These are phyloP conservation scores for Rosa chinensis DNA, from an alignment of 306 rosid species.

Conservation along the genomic window DNA sequence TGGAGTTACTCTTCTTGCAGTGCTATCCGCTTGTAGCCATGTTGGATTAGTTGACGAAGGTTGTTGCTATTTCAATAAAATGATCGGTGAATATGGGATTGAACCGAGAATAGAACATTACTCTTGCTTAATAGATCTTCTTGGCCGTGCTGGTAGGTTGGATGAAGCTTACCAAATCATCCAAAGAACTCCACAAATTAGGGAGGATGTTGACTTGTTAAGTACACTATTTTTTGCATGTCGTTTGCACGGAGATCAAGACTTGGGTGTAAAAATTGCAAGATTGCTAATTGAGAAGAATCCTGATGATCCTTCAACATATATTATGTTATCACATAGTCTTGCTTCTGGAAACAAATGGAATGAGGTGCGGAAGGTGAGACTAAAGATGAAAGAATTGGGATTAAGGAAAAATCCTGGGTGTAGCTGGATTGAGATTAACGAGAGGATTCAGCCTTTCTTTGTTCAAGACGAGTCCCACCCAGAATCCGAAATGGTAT, in stretches of 20 bases:
- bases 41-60: slow-evolving; percentile 75
- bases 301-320: slow-evolving; percentile 62
- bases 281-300: slow-evolving; percentile 49
- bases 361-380: slow-evolving; percentile 62
- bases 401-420: slow-evolving; percentile 77
- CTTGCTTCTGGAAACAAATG: slow-evolving; percentile 58
- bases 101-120: slow-evolving; percentile 65
- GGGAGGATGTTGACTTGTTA: slow-evolving; percentile 49
- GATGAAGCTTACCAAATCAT: slow-evolving; percentile 68
- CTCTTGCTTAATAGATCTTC: slow-evolving; percentile 81
- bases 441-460: slow-evolving; percentile 57
- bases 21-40: slow-evolving; percentile 80
- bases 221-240: slow-evolving; percentile 75
- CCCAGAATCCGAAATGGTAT: slow-evolving; percentile 44
- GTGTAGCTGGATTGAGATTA: slow-evolving; percentile 82
- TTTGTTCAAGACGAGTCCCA: slow-evolving; percentile 64
- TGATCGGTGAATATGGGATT: slow-evolving; percentile 53
- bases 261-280: slow-evolving; percentile 60
- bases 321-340: slow-evolving; percentile 25
- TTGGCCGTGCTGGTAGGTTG: slow-evolving; percentile 84
- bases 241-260: slow-evolving; percentile 50
- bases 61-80: slow-evolving; percentile 53
- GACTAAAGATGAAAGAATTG: slow-evolving; percentile 66
- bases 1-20: slow-evolving; percentile 63
- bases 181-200: slow-evolving; percentile 52